Percentiles rank a stretch among this genome's conserved stretches.
Evolutionary conservation across 352 stramenopile species (phyloP).

Genomic region (Globisporangium irregulare): DNA sequence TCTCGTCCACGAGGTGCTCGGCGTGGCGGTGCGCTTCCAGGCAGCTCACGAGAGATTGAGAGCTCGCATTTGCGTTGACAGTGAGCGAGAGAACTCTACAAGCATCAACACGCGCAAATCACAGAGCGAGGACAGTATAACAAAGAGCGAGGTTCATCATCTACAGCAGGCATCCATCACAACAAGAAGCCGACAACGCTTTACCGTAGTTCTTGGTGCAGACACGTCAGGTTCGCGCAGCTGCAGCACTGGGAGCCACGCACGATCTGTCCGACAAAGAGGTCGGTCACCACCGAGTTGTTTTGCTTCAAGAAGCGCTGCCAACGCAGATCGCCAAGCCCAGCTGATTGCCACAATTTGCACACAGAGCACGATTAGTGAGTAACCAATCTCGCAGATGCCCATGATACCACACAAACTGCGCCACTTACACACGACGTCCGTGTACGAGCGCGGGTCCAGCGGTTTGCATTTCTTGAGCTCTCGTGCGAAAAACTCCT

Average conservation of each 20-base stretch:
- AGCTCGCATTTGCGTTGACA: slow-evolving; percentile 34
- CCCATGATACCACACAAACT: background rate
- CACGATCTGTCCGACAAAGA: slow-evolving; percentile 77
- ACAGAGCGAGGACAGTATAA: slow-evolving; percentile 4
- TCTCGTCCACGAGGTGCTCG: slow-evolving; percentile 60
- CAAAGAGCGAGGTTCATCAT: background rate
- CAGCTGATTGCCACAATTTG: slow-evolving; percentile 25
- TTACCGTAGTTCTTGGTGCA: slow-evolving; percentile 62
- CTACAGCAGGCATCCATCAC: slow-evolving; percentile 8
- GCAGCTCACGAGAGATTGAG: slow-evolving; percentile 49
- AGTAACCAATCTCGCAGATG: background rate
- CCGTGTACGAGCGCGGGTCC: slow-evolving; percentile 51
- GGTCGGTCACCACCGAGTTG: slow-evolving; percentile 58
- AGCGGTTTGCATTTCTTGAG: slow-evolving; percentile 30
- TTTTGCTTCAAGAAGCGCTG: slow-evolving; percentile 55
- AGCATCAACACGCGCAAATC: background rate
- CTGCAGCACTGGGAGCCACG: slow-evolving; percentile 71
- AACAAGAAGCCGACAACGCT: no score
- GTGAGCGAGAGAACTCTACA: slow-evolving; percentile 59
- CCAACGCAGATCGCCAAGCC: slow-evolving; percentile 60
- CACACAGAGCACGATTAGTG: background rate
- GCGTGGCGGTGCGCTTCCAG: slow-evolving; percentile 48
- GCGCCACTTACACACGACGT: slow-evolving; percentile 48
- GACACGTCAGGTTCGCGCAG: slow-evolving; percentile 68
- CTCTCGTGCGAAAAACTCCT: slow-evolving; percentile 23